These are phyloP conservation scores for Silene noctiflora DNA, from an alignment of 179 eudicot genomes.

Conservation along the genomic window DNA sequence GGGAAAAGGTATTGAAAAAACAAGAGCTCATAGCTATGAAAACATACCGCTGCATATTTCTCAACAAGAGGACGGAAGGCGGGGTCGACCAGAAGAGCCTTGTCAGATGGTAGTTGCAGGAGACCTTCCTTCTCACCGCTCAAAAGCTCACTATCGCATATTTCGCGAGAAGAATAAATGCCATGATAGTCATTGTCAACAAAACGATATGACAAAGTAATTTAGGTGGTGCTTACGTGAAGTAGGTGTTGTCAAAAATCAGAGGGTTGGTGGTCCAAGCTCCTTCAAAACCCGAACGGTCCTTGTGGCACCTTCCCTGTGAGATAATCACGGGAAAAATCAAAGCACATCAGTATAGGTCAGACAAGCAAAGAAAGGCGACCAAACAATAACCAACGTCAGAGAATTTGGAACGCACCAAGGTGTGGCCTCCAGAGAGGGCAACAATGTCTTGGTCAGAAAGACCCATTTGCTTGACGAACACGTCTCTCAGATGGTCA, in stretches of 20 bases:
- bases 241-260: conserved; percentile 79
- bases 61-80: conserved; percentile 82
- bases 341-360: neutral
- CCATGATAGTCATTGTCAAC: neutral
- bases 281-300: conserved; percentile 90
- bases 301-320: conserved; percentile 91
- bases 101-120: conserved; percentile 84
- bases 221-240: conserved; percentile 42
- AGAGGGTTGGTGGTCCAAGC: conserved; percentile 83
- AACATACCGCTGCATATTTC: conserved; percentile 82
- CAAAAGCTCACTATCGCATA: conserved; percentile 58
- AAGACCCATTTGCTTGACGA: conserved; percentile 79
- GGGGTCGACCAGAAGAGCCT: conserved; percentile 76
- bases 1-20: neutral
- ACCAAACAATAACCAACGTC: neutral
- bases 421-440: conserved; percentile 82
- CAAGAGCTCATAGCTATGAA: neutral
- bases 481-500: conserved; percentile 80
- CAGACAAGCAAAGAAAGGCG: neutral
- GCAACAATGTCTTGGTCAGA: conserved; percentile 75
- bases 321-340: neutral
- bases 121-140: conserved; percentile 93
- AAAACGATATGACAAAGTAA: neutral
- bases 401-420: conserved; percentile 40
- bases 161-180: neutral